Conservation (phyloP, 139 green algal genomes). For the Zygnema cylindricum region DNA sequence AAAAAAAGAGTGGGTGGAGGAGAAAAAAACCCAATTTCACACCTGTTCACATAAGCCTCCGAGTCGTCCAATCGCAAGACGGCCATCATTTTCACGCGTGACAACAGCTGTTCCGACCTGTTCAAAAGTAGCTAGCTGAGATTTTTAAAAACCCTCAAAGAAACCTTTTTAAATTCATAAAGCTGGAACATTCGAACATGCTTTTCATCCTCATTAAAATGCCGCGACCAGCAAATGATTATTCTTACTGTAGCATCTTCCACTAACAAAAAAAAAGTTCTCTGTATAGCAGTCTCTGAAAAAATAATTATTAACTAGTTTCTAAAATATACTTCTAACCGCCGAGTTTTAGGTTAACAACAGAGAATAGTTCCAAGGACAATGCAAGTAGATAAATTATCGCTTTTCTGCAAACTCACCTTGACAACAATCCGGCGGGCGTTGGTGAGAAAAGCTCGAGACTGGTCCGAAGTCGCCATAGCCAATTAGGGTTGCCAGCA, state of each 20-base stretch:
- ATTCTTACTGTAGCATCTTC: background rate
- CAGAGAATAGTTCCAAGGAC: too few species aligned
- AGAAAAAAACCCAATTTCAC: too few species aligned
- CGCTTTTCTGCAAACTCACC: background rate
- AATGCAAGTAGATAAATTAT: too few species aligned
- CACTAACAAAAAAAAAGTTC: background rate
- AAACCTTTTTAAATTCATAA: background rate
- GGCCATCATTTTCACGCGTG: background rate
- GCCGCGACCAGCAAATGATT: too few species aligned
- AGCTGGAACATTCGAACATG: background rate
- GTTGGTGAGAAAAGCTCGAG: slow-evolving; percentile 6
- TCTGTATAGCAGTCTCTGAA: background rate
- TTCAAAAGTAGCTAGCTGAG: background rate
- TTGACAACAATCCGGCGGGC: slow-evolving; percentile 21
- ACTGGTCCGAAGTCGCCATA: slow-evolving; percentile 12
- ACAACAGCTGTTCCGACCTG: slow-evolving; percentile 35
- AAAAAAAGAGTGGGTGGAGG: too few species aligned
- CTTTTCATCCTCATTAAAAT: background rate
- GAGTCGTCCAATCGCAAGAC: slow-evolving; percentile 32
- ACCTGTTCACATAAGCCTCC: slow-evolving; percentile 41
- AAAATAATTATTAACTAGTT: background rate
- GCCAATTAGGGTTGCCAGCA: too few species aligned
- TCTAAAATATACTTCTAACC: background rate
- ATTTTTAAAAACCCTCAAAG: background rate
- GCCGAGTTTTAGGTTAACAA: too few species aligned